Percentiles rank a stretch among this genome's conserved stretches.
Conservation (phyloP, 306 rosid genomes). For the Trichosanthes truncata region DNA sequence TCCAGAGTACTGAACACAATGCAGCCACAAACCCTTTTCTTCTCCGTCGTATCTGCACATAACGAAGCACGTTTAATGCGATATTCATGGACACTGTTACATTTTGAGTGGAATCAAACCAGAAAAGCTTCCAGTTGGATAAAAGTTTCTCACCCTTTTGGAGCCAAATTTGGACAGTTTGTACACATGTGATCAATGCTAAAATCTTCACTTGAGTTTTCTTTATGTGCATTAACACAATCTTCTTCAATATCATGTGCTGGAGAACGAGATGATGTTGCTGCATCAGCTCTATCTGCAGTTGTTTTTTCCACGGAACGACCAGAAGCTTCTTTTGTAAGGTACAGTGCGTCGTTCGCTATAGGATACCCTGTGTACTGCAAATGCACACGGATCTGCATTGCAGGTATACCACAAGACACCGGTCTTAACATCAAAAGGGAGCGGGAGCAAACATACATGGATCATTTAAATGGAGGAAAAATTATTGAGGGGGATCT, state of each 20-base stretch:
- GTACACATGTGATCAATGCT: slow-evolving; percentile 77
- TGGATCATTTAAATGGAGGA: not conserved
- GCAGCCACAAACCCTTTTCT: slow-evolving; percentile 80
- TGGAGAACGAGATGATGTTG: slow-evolving; percentile 23
- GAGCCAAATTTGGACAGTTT: slow-evolving; percentile 80
- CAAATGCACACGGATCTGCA: slow-evolving; percentile 82
- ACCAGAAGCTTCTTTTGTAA: slow-evolving; percentile 33
- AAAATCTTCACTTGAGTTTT: slow-evolving; percentile 33
- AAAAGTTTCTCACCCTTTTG: slow-evolving; percentile 50
- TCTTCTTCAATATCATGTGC: slow-evolving; percentile 23
- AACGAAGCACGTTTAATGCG: not conserved
- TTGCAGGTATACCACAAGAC: not conserved
- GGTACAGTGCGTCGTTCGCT: slow-evolving; percentile 73
- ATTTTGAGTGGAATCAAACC: not conserved
- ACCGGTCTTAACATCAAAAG: not conserved
- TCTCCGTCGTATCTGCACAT: slow-evolving; percentile 47
- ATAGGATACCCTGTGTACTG: slow-evolving; percentile 71
- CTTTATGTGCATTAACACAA: slow-evolving; percentile 25
- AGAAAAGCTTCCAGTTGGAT: not conserved
- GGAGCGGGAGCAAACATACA: not conserved
- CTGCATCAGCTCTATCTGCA: slow-evolving; percentile 50
- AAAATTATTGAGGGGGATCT: not conserved
- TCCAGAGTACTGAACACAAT: slow-evolving; percentile 60
- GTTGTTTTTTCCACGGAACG: slow-evolving; percentile 31
- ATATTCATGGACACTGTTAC: not conserved